Percentiles rank a stretch among this genome's conserved stretches.
Evolutionary conservation across 495 filamentous ascomycete genomes (phyloP).

Genomic region (Aspergillus ostianus): DNA sequence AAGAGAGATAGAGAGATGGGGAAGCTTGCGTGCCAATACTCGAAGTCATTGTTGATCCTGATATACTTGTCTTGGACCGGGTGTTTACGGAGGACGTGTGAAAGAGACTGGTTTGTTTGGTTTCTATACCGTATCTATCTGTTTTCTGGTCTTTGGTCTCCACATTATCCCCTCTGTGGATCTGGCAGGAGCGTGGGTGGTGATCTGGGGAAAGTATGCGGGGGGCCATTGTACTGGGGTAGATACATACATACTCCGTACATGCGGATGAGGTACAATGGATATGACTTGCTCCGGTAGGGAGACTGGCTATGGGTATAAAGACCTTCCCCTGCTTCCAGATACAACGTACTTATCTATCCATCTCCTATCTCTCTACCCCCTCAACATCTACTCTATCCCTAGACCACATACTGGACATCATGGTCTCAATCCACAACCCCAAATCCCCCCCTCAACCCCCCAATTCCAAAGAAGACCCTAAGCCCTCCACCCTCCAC

Average conservation of each 20-base stretch:
- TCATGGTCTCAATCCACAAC: neutral
- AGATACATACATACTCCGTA: too few species aligned
- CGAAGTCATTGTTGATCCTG: too few species aligned
- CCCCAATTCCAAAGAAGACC: neutral
- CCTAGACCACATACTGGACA: neutral
- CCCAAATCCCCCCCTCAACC: neutral
- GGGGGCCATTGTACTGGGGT: too few species aligned
- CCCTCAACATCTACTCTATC: neutral
- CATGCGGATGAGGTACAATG: neutral
- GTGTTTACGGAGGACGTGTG: neutral
- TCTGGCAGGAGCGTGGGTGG: neutral
- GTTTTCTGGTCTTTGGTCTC: too few species aligned
- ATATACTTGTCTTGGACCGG: neutral
- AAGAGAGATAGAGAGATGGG: neutral
- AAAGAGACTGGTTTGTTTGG: too few species aligned
- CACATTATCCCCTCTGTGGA: neutral
- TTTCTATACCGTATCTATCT: too few species aligned
- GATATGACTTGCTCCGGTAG: neutral
- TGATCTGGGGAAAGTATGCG: neutral
- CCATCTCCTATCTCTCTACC: neutral
- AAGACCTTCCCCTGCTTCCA: neutral
- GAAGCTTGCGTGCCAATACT: too few species aligned
- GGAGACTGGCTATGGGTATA: neutral
- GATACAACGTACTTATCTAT: neutral
- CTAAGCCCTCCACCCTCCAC: slow-evolving; percentile 1